phyloP scores from a whole-genome alignment of 192 early-diverging fungal species.

The Gigaspora rosea region DNA sequence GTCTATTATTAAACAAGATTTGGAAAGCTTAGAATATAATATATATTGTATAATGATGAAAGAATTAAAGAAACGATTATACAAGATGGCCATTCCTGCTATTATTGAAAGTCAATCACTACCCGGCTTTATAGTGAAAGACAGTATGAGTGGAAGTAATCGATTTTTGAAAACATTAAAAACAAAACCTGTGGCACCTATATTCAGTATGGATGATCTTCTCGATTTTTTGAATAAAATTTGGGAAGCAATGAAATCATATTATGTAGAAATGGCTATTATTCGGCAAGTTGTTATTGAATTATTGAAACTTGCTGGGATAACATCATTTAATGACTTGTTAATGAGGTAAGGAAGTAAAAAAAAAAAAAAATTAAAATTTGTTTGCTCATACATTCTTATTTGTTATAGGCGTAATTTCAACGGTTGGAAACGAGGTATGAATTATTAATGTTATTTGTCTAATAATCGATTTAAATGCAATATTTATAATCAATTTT shows the following conservation, averaged over 20 bases:
- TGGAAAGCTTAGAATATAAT: constrained; percentile 88
- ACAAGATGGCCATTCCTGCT: constrained; percentile 93
- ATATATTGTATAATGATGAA: constrained; percentile 99
- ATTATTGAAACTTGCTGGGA: constrained; percentile 92
- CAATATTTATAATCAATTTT: neutral
- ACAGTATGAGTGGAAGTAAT: constrained; percentile 85
- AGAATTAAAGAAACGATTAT: constrained; percentile 91
- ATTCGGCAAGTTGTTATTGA: constrained; percentile 93
- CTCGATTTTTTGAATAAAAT: constrained; percentile 93
- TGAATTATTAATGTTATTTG: neutral
- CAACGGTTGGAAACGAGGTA: constrained; percentile 97
- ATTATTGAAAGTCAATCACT: constrained; percentile 95
- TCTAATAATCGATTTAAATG: neutral
- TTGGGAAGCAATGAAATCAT: constrained; percentile 94
- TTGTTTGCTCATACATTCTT: neutral
- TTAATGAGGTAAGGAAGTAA: constrained; percentile 62
- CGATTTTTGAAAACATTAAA: constrained; percentile 91
- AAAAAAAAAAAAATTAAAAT: neutral
- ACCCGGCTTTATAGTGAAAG: constrained; percentile 92
- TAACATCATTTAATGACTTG: constrained; percentile 95
- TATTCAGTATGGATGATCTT: constrained; percentile 94
- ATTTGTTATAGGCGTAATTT: constrained; percentile 79
- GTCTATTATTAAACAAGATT: constrained; percentile 83
- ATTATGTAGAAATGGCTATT: constrained; percentile 92
- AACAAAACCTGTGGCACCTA: constrained; percentile 68